Evolutionary conservation across 352 stramenopile genomes (phyloP).

Genomic region (Pythium angustatum): DNA sequence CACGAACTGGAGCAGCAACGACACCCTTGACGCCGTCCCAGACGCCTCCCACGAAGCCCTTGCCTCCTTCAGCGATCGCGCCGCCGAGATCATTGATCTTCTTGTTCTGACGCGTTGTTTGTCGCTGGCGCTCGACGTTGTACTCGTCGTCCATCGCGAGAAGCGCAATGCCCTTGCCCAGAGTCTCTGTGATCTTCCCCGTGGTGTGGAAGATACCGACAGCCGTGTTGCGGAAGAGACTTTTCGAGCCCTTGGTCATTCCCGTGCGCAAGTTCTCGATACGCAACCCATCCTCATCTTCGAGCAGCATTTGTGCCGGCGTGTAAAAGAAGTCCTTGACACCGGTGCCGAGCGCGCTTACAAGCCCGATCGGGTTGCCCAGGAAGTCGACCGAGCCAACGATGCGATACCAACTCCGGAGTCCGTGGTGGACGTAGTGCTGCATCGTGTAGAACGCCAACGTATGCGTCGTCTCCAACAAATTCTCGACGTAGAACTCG

Average conservation of each 20-base stretch:
- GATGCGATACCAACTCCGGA: conserved; percentile 87
- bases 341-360: conserved; percentile 86
- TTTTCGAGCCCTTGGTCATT: conserved; percentile 89
- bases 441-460: conserved; percentile 85
- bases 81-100: conserved; percentile 79
- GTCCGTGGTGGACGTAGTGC: conserved; percentile 83
- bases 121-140: conserved; percentile 77
- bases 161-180: conserved; percentile 84
- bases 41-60: conserved; percentile 73
- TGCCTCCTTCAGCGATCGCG: conserved; percentile 80
- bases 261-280: conserved; percentile 87
- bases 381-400: conserved; percentile 90
- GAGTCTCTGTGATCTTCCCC: conserved; percentile 87
- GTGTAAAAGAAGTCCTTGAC: conserved; percentile 96
- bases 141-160: conserved; percentile 89
- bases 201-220: conserved; percentile 91
- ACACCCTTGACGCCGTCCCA: conserved; percentile 86
- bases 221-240: conserved; percentile 81
- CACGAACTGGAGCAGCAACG: conserved; percentile 70
- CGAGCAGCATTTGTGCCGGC: conserved; percentile 90
- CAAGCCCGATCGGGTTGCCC: conserved; percentile 89
- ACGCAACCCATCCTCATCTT: conserved; percentile 83
- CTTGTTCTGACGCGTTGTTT: conserved; percentile 73
- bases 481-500: conserved; percentile 89
- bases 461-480: conserved; percentile 85